A percentile compares a stretch with the other conserved stretches of the same genome.
These are phyloP conservation scores for Skeletonema grethae DNA, from an alignment of 108 stramenopile species.

Conservation along the genomic window DNA sequence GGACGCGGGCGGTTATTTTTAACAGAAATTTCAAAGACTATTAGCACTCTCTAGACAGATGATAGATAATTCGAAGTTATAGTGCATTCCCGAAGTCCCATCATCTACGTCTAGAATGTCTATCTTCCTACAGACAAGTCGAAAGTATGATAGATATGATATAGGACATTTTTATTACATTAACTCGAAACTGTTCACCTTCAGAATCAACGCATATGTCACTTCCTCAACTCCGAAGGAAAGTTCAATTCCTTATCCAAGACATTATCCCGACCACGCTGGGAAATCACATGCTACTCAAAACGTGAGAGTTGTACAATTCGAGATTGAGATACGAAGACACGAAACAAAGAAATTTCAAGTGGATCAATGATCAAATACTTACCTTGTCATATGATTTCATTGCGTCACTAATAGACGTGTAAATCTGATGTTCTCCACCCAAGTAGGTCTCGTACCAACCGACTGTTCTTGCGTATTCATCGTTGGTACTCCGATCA, in stretches of 20 bases:
- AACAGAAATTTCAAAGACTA: no score
- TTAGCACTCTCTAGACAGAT: no score
- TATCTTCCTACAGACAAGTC: no score
- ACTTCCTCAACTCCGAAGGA: background rate
- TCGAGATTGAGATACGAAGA: no score
- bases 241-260: constrained; percentile 1
- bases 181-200: no score
- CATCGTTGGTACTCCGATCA: constrained; percentile 6
- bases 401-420: constrained; percentile 9
- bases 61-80: no score
- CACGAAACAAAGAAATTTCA: no score
- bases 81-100: no score
- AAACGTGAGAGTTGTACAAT: background rate
- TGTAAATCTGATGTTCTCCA: constrained; percentile 2
- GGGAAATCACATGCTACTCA: background rate
- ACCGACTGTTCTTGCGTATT: constrained; percentile 10
- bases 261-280: background rate
- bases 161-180: no score
- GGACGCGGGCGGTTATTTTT: no score
- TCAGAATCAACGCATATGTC: background rate
- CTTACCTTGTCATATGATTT: constrained; percentile 15
- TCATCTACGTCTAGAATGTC: no score
- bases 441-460: constrained; percentile 11
- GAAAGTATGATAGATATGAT: no score
- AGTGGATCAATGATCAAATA: background rate